phyloP scores from a whole-genome alignment of 495 filamentous ascomycete species.

The Cetradonia linearis region DNA sequence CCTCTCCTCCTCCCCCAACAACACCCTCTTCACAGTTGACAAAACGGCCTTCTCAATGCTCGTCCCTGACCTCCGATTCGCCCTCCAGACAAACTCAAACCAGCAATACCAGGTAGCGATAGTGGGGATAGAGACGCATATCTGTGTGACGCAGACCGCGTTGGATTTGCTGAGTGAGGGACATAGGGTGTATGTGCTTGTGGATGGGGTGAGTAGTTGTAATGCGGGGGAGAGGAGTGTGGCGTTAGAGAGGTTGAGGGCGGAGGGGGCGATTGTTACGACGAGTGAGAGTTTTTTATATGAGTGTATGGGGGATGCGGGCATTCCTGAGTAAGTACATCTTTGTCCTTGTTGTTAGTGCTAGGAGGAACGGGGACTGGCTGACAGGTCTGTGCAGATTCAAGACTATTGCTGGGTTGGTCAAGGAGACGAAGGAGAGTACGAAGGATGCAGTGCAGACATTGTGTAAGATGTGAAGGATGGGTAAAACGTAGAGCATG shows the following conservation, averaged over 20 bases:
- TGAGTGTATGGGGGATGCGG: constrained; percentile 85
- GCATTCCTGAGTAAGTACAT: constrained; percentile 46
- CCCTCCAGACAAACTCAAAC: constrained; percentile 23
- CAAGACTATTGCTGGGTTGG: constrained; percentile 55
- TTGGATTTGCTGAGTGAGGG: constrained; percentile 66
- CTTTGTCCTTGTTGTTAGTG: neutral
- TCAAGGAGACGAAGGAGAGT: constrained; percentile 62
- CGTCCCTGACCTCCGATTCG: constrained; percentile 35
- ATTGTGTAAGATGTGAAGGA: constrained; percentile 54
- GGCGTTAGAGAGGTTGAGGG: constrained; percentile 63
- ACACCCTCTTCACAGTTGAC: constrained; percentile 52
- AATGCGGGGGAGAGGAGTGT: constrained; percentile 72
- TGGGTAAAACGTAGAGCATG: neutral
- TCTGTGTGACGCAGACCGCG: constrained; percentile 88
- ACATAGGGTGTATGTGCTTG: constrained; percentile 75
- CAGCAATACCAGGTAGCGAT: constrained; percentile 41
- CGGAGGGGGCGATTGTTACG: constrained; percentile 70
- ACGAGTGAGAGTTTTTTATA: constrained; percentile 88
- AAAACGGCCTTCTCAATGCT: constrained; percentile 91
- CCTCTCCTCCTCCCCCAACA: constrained; percentile 30
- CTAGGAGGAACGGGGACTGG: neutral
- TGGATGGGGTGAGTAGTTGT: constrained; percentile 83
- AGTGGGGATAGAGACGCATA: constrained; percentile 87
- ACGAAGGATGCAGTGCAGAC: constrained; percentile 56
- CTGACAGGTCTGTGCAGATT: constrained; percentile 39